Evolutionary conservation across 2,329 filamentous ascomycete genomes (phyloP), one percentile per base, ranked within the genome.

Genomic region (Clarireedia monteithiana): DNA sequence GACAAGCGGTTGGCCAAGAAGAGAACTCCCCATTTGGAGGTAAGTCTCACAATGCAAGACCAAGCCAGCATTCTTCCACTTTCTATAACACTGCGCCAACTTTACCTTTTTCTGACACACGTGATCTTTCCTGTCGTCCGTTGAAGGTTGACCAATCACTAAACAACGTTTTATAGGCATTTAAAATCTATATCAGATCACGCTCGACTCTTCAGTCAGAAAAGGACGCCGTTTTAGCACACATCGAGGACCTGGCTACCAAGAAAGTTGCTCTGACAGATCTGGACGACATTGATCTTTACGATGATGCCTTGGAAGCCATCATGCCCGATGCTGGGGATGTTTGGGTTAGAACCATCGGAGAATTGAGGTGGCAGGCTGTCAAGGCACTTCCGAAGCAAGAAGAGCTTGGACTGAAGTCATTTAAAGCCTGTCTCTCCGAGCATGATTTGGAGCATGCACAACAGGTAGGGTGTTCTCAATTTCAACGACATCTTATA

Each of bases 1-100:
- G 67, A 70, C 9, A 70, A 70, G 58, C 64, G 64, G 46, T 50
- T 70, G 30, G 57, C 63, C 24, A 70, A 70, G 58, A 67, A 65
- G 26, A 58, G 50, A 12, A 62, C 62, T 5, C 63, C 66, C 24
- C 69, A 70, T 55, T 58, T 67, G 23, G 61, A 69, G 62, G 68
- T 70, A 61, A 40, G 66, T 62, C 17, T 23, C 24, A 17, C 7
- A 5, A n/a, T 34, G 44, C 30, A 12, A 26, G 30, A 45, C 5
- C 34, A 10, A 17, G 14, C 14, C 27, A 48, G 10, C 4, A 15
- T 38, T 7, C 24, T 34, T 17, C 27, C 30, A 5, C 24, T 7
- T 20, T 24, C 5, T 23, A 52, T 9, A 30, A 36, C 23, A 52
- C 10, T 39, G 38, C 38, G 34, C 3, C 46, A 40, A 42, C 39